Conservation (phyloP, 2,329 filamentous ascomycete species). For the Endocalyx cinctus region DNA sequence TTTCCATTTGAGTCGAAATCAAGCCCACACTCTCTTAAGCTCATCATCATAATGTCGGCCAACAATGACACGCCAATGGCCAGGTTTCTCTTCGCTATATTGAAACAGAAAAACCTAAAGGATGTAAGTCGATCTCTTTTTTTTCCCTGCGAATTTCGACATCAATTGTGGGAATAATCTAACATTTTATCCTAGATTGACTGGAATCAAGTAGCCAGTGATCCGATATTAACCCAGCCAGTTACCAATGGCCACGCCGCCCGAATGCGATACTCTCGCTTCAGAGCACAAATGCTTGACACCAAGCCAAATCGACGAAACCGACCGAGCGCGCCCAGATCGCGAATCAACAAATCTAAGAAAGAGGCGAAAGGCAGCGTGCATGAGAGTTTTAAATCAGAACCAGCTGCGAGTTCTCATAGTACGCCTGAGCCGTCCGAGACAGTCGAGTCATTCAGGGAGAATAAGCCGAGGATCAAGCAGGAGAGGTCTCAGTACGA, state of each 20-base stretch:
- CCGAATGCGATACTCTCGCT: conserved; percentile 55
- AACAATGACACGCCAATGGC: conserved; percentile 54
- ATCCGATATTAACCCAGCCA: conserved; percentile 47
- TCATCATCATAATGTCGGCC: conserved; percentile 41
- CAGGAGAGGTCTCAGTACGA: conserved; percentile 30
- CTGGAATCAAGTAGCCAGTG: conserved; percentile 52
- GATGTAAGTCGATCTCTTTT: conserved; percentile 42
- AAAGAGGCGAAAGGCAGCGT: conserved; percentile 31
- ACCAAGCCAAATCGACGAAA: conserved; percentile 44
- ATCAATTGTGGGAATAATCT: no score
- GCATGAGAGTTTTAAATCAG: conserved; percentile 33
- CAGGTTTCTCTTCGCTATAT: conserved; percentile 54
- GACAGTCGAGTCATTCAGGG: no score
- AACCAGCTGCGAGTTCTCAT: conserved; percentile 23
- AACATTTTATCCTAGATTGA: conserved; percentile 43
- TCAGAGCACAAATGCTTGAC: conserved; percentile 42
- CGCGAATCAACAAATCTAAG: conserved; percentile 41
- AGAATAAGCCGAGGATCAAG: conserved; percentile 33
- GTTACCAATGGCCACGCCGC: conserved; percentile 59
- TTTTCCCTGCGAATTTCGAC: no score
- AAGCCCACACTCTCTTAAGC: no score
- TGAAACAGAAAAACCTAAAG: conserved; percentile 56
- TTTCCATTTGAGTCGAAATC: no score
- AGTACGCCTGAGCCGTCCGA: no score
- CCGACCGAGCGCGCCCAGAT: conserved; percentile 35